phyloP scores from a whole-genome alignment of 2,329 filamentous ascomycete genomes.

The Botrytis elliptica region DNA sequence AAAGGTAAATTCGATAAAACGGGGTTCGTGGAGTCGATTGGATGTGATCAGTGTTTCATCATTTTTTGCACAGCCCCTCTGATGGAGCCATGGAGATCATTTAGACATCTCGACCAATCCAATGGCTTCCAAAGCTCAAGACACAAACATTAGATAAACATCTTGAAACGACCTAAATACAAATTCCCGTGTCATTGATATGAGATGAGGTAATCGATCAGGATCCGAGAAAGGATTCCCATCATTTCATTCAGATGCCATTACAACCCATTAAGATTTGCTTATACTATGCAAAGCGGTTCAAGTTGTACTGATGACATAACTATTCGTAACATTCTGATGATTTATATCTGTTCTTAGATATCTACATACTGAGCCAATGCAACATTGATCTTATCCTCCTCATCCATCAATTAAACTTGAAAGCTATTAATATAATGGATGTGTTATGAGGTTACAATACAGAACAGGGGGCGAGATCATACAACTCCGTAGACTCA shows the following conservation, averaged over 20 bases:
- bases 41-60: constrained; percentile 13
- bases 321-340: not conserved
- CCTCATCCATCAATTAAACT: not conserved
- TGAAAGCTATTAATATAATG: not conserved
- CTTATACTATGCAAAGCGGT: constrained; percentile 3
- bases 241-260: constrained; percentile 13
- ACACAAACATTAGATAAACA: not conserved
- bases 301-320: not conserved
- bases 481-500: constrained; percentile 8
- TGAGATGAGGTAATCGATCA: constrained; percentile 8
- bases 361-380: not conserved
- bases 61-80: constrained; percentile 2
- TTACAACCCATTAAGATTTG: constrained; percentile 12
- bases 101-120: not conserved
- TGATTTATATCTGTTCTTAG: not conserved
- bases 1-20: not conserved
- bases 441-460: not conserved
- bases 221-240: constrained; percentile 21
- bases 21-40: not conserved
- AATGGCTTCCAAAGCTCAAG: not conserved
- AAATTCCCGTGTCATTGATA: not conserved
- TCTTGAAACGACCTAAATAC: constrained; percentile 10
- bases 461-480: not conserved
- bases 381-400: constrained; percentile 9
- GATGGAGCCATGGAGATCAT: not conserved